Percentiles rank a stretch among this genome's conserved stretches.
Evolutionary conservation across 1,284 basidiomycete genomes (phyloP).

Genomic region (Moniliophthora roreri): DNA sequence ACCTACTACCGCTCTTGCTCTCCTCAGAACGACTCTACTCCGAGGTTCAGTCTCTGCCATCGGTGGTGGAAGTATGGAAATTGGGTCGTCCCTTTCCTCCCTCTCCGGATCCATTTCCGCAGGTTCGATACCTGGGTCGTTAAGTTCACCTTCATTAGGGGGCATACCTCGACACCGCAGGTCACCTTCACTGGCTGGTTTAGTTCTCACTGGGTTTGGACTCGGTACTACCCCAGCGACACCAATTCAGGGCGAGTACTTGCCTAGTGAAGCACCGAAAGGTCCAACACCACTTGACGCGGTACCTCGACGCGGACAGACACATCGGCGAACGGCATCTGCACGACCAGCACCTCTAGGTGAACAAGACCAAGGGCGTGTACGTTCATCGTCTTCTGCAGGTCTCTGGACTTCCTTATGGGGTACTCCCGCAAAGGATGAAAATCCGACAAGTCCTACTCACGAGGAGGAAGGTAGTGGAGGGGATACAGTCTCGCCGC

Average conservation of each 20-base stretch:
- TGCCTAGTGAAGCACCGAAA: neutral
- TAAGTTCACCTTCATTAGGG: constrained; percentile 9
- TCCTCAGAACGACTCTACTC: constrained; percentile 49
- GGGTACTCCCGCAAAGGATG: neutral
- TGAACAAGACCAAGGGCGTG: neutral
- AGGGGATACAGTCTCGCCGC: too few species aligned
- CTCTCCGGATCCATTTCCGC: constrained; percentile 18
- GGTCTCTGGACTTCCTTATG: neutral
- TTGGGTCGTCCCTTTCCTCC: constrained; percentile 43
- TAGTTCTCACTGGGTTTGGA: neutral
- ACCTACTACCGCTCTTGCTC: constrained; percentile 36
- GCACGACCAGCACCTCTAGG: neutral
- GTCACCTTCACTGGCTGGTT: neutral
- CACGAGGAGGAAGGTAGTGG: too few species aligned
- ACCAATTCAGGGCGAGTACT: neutral
- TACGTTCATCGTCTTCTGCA: neutral
- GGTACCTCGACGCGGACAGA: neutral
- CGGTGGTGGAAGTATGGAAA: constrained; percentile 80
- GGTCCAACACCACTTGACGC: neutral
- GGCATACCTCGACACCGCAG: neutral
- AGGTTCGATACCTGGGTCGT: constrained; percentile 8
- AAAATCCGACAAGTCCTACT: too few species aligned
- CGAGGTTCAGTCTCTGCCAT: constrained; percentile 42
- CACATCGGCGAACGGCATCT: neutral
- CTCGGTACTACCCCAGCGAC: neutral